Percentiles rank a stretch among this genome's conserved stretches.
These are phyloP conservation scores for Phialocephala sp. DNA, from an alignment of 2,329 filamentous ascomycete genomes.

Conservation along the genomic window DNA sequence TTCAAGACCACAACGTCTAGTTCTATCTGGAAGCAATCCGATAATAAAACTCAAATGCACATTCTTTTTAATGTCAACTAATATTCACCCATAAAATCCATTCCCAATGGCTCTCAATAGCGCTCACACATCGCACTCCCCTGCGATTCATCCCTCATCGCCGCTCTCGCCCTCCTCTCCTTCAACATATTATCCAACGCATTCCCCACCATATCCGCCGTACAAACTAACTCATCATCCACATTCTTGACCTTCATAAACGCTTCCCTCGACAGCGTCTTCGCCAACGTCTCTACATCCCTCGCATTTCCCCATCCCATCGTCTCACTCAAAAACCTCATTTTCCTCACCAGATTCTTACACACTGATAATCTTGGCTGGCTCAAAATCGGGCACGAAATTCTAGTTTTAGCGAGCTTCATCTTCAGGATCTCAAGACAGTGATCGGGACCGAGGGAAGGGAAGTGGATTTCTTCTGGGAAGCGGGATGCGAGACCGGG, in stretches of 20 bases:
- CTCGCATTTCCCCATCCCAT: slow-evolving; percentile 32
- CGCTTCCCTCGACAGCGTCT: slow-evolving; percentile 20
- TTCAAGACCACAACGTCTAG: too few species aligned
- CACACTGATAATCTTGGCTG: not conserved
- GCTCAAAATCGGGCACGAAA: slow-evolving; percentile 17
- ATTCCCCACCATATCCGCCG: not conserved
- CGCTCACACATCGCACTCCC: not conserved
- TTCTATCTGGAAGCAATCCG: too few species aligned
- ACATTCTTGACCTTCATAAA: slow-evolving; percentile 14
- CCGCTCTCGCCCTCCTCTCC: slow-evolving; percentile 17
- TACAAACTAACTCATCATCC: slow-evolving; percentile 21
- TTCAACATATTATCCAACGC: slow-evolving; percentile 24
- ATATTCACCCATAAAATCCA: too few species aligned
- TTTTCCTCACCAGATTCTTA: slow-evolving; percentile 6
- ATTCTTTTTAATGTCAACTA: too few species aligned
- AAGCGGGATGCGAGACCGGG: slow-evolving; percentile 59
- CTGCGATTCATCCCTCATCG: not conserved
- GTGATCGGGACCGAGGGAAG: slow-evolving; percentile 9
- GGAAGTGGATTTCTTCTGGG: slow-evolving; percentile 48
- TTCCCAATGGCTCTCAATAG: not conserved
- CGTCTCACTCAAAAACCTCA: slow-evolving; percentile 19
- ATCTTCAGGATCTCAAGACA: slow-evolving; percentile 28
- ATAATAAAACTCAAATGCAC: too few species aligned
- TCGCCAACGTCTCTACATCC: slow-evolving; percentile 34
- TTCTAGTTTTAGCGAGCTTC: slow-evolving; percentile 15